phyloP scores from a whole-genome alignment of 2,329 filamentous ascomycete species.

The Colletotrichum tabaci region DNA sequence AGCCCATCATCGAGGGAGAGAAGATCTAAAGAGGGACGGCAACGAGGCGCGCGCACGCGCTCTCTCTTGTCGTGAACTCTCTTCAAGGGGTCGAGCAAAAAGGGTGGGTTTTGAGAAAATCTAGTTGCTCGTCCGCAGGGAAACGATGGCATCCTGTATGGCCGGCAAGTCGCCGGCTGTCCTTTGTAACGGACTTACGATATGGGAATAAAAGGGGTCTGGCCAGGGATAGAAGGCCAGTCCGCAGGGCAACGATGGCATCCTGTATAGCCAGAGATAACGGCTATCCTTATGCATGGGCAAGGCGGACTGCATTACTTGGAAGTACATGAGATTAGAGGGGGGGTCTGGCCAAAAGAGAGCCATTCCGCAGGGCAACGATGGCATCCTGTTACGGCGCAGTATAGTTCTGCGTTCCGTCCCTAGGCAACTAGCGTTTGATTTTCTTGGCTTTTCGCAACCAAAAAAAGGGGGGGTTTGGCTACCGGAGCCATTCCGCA shows the following conservation, averaged over 20 bases:
- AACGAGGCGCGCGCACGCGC: background rate
- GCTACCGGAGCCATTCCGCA: conserved; percentile 38
- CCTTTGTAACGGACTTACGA: conserved; percentile 35
- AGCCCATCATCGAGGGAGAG: conserved; percentile 76
- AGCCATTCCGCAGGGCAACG: conserved; percentile 42
- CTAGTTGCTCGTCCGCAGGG: conserved; percentile 48
- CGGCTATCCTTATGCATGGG: conserved; percentile 27
- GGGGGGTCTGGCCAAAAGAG: conserved; percentile 39
- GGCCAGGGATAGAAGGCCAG: conserved; percentile 36
- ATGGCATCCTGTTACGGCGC: conserved; percentile 42
- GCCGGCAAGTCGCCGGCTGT: conserved; percentile 38
- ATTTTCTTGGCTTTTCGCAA: conserved; percentile 10
- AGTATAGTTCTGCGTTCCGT: conserved; percentile 29
- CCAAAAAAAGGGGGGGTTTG: conserved; percentile 33
- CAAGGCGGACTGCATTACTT: conserved; percentile 2
- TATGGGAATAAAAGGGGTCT: conserved; percentile 43
- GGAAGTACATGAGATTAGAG: background rate
- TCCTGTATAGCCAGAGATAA: conserved; percentile 43
- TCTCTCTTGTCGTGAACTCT: background rate
- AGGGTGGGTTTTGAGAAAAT: background rate
- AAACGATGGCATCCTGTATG: conserved; percentile 53
- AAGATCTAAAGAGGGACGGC: conserved; percentile 60
- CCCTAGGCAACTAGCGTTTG: conserved; percentile 22
- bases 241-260: conserved; percentile 50
- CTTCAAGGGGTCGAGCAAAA: conserved; percentile 37